Conservation (phyloP, 2,329 filamentous ascomycete species). For the Venturia pyrina region DNA sequence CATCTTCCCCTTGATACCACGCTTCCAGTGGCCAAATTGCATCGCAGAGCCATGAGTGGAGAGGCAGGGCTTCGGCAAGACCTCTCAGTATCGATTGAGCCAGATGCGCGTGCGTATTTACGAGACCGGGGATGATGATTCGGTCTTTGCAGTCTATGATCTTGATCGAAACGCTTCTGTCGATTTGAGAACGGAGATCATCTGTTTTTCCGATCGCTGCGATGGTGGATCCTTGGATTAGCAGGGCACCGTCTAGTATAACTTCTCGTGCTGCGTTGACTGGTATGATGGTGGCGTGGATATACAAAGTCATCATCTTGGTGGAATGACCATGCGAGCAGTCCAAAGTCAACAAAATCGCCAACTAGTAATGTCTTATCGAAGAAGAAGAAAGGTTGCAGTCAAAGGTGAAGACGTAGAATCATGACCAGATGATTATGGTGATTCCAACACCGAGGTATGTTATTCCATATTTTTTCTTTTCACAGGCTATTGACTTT, state of each 20-base stretch:
- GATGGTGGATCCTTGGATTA: constrained; percentile 32
- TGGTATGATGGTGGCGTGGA: constrained; percentile 42
- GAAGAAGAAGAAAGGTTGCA: neutral
- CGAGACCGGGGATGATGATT: constrained; percentile 40
- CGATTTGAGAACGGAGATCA: neutral
- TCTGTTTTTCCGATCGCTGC: constrained; percentile 33
- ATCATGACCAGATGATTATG: too few species aligned
- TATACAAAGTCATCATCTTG: constrained; percentile 30
- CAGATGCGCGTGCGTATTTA: constrained; percentile 42
- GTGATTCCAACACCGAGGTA: too few species aligned
- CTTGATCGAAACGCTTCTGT: constrained; percentile 7
- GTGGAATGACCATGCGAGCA: neutral
- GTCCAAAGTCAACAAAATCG: neutral
- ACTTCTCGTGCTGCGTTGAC: constrained; percentile 37
- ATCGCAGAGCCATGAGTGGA: constrained; percentile 43
- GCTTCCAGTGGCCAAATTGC: constrained; percentile 40
- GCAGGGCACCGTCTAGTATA: constrained; percentile 37
- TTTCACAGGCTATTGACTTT: too few species aligned
- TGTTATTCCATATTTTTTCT: too few species aligned
- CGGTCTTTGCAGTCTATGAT: constrained; percentile 29
- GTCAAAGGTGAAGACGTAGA: too few species aligned
- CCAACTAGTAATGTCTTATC: neutral
- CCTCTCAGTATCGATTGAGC: constrained; percentile 40
- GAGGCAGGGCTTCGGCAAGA: constrained; percentile 37
- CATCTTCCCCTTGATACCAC: constrained; percentile 36